Conservation (phyloP, 2,329 filamentous ascomycete species). For the Cyanodermella asteris region DNA sequence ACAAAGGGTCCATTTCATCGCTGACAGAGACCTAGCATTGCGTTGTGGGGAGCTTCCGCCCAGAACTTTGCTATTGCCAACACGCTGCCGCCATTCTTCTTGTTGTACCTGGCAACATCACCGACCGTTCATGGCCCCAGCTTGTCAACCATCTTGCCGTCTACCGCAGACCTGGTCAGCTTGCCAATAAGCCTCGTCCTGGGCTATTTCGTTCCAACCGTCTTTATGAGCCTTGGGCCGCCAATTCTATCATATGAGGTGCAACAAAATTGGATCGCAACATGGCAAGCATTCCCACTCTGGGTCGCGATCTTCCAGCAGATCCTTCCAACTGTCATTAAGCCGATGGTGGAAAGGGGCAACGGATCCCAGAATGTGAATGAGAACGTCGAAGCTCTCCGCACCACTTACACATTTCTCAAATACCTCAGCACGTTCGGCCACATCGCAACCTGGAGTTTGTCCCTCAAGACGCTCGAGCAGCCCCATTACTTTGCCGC, state of each 20-base stretch:
- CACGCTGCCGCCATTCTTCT: slow-evolving; percentile 21
- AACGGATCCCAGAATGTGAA: slow-evolving; percentile 7
- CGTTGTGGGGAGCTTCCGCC: slow-evolving; percentile 6
- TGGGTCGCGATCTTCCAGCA: slow-evolving; percentile 21
- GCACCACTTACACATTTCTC: slow-evolving; percentile 20
- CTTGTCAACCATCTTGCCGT: slow-evolving; percentile 14
- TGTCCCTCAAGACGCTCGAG: slow-evolving; percentile 18
- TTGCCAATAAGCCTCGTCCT: slow-evolving; percentile 21
- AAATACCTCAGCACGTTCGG: slow-evolving; percentile 18
- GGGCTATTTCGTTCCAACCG: slow-evolving; percentile 22
- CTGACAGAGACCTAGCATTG: slow-evolving; percentile 1
- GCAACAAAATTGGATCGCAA: slow-evolving; percentile 25
- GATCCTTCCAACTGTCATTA: slow-evolving; percentile 11
- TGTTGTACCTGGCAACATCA: slow-evolving; percentile 22
- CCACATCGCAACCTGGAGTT: slow-evolving; percentile 19
- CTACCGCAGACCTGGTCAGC: slow-evolving; percentile 13
- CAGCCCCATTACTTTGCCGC: slow-evolving; percentile 16
- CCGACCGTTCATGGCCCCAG: slow-evolving; percentile 16
- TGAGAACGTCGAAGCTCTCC: slow-evolving; percentile 12
- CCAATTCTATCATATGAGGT: slow-evolving; percentile 16
- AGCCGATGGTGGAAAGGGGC: slow-evolving; percentile 8
- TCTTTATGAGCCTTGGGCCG: slow-evolving; percentile 22
- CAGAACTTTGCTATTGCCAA: slow-evolving; percentile 24
- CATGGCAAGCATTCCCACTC: slow-evolving; percentile 30
- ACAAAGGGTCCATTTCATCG: neutral